These are phyloP conservation scores for Dioszegia crocea DNA, from an alignment of 768 basidiomycete species.

Conservation along the genomic window DNA sequence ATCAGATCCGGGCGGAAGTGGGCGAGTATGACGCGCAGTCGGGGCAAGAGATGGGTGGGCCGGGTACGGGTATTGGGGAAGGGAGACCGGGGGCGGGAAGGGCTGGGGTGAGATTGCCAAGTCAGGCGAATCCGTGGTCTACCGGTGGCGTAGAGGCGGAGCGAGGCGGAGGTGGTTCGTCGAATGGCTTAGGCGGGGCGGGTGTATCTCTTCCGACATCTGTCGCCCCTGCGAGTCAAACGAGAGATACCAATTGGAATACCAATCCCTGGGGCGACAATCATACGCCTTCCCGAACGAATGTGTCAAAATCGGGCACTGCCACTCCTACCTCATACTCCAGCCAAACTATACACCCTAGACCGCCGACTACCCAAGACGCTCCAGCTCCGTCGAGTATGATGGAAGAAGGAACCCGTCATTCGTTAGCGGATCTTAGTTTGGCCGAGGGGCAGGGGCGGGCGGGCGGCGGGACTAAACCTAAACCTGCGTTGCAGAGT, in stretches of 20 bases:
- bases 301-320: too few relatives aligned
- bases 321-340: background rate
- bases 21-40: background rate
- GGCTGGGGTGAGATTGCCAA: constrained; percentile 21
- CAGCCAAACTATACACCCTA: background rate
- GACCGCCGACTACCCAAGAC: too few relatives aligned
- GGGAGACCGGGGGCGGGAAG: background rate
- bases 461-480: background rate
- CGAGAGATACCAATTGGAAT: constrained; percentile 7
- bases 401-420: background rate
- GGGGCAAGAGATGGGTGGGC: background rate
- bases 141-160: background rate
- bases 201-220: background rate
- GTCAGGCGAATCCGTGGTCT: constrained; percentile 41
- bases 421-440: constrained; percentile 1
- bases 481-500: background rate
- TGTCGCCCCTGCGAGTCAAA: too few relatives aligned
- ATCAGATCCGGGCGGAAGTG: constrained; percentile 34
- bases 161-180: too few relatives aligned
- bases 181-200: background rate
- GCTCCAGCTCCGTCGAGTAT: too few relatives aligned
- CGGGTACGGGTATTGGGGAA: constrained; percentile 13
- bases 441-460: background rate
- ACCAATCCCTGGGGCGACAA: constrained; percentile 15
- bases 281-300: too few relatives aligned